Conservation (phyloP, 2,329 filamentous ascomycete species). For the Coleophoma crateriformis region DNA sequence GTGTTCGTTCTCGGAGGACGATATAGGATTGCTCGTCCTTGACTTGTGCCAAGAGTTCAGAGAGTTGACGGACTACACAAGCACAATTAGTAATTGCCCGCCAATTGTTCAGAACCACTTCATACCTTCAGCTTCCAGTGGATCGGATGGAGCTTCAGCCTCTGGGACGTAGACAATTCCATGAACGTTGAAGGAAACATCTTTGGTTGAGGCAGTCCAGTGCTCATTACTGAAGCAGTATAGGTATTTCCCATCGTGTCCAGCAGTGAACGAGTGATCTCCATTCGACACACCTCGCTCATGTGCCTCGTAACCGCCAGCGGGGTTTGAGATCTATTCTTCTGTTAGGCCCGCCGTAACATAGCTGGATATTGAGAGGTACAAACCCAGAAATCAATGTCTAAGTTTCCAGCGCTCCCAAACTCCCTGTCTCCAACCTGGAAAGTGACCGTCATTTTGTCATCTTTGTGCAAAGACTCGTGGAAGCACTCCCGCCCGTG, state of each 20-base stretch:
- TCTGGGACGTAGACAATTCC: slow-evolving; percentile 97
- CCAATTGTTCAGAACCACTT: slow-evolving; percentile 11
- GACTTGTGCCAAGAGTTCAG: slow-evolving; percentile 82
- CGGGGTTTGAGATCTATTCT: slow-evolving; percentile 69
- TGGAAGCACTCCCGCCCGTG: slow-evolving; percentile 98
- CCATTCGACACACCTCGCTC: slow-evolving; percentile 80
- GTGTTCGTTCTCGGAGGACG: slow-evolving; percentile 86
- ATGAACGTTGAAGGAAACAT: slow-evolving; percentile 99
- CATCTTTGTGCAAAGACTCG: slow-evolving; percentile 85
- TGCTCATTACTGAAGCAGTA: slow-evolving; percentile 99
- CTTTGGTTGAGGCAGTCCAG: slow-evolving; percentile 93
- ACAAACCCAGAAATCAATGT: slow-evolving; percentile 96
- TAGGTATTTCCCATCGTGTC: slow-evolving; percentile 78
- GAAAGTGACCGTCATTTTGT: slow-evolving; percentile 98
- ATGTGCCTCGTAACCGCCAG: slow-evolving; percentile 69
- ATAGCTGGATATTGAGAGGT: neutral
- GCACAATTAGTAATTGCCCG: neutral
- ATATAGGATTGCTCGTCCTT: slow-evolving; percentile 99
- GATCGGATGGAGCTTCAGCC: slow-evolving; percentile 75
- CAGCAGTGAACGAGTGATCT: slow-evolving; percentile 86
- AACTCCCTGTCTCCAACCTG: slow-evolving; percentile 97
- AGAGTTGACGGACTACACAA: slow-evolving; percentile 67
- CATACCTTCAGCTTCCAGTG: slow-evolving; percentile 82
- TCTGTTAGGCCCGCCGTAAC: slow-evolving; percentile 8
- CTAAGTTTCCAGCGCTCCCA: slow-evolving; percentile 86